Evolutionary conservation across 1,139 yeast species (phyloP), one percentile per base, ranked within the genome.

Genomic region (Hyphopichia wangnamkhiaoensis): DNA sequence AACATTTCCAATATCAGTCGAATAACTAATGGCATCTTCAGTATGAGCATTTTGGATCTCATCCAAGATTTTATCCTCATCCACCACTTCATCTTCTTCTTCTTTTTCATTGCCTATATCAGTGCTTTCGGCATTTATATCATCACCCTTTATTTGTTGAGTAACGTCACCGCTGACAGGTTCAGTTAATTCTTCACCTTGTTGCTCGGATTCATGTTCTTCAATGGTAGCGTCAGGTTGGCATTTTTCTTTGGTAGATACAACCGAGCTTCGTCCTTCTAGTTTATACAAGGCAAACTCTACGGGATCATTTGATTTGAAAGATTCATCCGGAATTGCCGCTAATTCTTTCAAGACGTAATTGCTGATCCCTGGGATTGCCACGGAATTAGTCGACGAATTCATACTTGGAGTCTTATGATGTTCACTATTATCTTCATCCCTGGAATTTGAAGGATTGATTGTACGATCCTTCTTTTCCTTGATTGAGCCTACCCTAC

Each of bases 271-370:
- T 30, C 73, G 79, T 0, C 96, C 97, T 59, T 87, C 95, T 23
- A 90, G 66, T 58, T 86, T 88, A 56, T 73, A 71, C 45, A 90
- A 68, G 0, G 97, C 93, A 39, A 80, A 79, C 40, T 74, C 77
- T n/a, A 90, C 70, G 0, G 96, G 96, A 45, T 68, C 65, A 34
- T 58, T 61, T 21, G 78, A 82, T 29, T 74, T 79, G 34, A 76
- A 68, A 1, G 83, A 69, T 42, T 84, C 91, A 56, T 89, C 96
- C 0, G 96, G 91, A 35, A 89, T 82, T 2, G 84, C 84, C 1
- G 93, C 91, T 38, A 87, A 70, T 52, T 82, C 88, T 35, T 81
- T 82, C 37, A 85, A 76, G 2, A 81, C 84, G 38, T 71, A 71
- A 39, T 72, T 74, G 41, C 84, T 78, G 35, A 83, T 77, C 3